Evolutionary conservation across 257 asterid genomes (phyloP), one percentile per base, ranked within the genome.

Genomic region (Fraxinus quadrangulata): DNA sequence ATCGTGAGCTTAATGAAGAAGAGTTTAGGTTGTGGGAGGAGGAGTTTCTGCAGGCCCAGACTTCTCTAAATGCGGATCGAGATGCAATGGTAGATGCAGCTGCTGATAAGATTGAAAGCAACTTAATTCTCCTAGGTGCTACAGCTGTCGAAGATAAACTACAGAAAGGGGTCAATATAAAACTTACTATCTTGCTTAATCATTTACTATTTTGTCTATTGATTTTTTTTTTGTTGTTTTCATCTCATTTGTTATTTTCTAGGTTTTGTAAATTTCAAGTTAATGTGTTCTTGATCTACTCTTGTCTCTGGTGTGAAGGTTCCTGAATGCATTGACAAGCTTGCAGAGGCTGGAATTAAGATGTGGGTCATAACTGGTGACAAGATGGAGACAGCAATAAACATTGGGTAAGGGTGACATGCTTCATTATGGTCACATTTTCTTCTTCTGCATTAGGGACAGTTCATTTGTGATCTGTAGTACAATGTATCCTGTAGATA

Each of bases 281-380:
- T 70, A 8, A 21, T 74, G 72, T 74, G 73, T 74, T 63, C 34
- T 59, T 61, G 24, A 40, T 34, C 31, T n/a, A 26, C 68, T 75
- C 71, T 69, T 56, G 70, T 73, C 42, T 81, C 74, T 82, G 65
- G 73, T 81, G 71, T 83, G 71, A 75, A 95, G 99, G 99, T 95
- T 80, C 97, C 99, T 19, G 94, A 90, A 87, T 95, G 99, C 89
- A 95, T 95, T 33, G 89, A 85, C 76, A 95, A 90, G 84, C 97
- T 95, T 39, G 92, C 90, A 76, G 78, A 72, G 67, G 97, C 99
- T 42, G 99, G 99, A 73, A 86, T 95, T 70, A 95, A 90, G 86
- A 86, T 95, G 78, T 95, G 99, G 99, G 97, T 95, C 83, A 90
- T 95, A 81, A 95, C 99, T 3, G 99, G 99, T 66, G 99, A 95